Evolutionary conservation across 768 basidiomycete genomes (phyloP).

Genomic region (Boletus rubescentipes): DNA sequence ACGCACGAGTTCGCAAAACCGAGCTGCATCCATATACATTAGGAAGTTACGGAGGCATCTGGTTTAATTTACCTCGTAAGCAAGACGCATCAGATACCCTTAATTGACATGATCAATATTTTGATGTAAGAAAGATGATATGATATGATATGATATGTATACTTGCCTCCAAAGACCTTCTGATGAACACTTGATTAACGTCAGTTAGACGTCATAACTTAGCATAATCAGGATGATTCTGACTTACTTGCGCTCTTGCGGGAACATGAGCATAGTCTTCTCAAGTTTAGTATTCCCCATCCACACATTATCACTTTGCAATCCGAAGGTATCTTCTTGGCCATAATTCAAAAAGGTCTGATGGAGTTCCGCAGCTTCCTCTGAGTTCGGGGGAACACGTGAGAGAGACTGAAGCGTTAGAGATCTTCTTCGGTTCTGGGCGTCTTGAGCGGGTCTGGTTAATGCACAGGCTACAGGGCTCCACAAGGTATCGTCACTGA

Average conservation of each 20-base stretch:
- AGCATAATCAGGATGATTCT: background rate
- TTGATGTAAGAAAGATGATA: background rate
- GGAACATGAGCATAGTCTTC: slow-evolving; percentile 77
- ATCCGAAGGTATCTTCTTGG: slow-evolving; percentile 34
- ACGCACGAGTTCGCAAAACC: slow-evolving; percentile 71
- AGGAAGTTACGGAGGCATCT: background rate
- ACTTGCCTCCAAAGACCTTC: slow-evolving; percentile 73
- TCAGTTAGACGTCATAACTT: background rate
- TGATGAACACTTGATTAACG: slow-evolving; percentile 59
- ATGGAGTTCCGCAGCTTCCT: slow-evolving; percentile 69
- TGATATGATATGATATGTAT: slow-evolving; percentile 20
- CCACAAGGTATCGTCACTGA: slow-evolving; percentile 27
- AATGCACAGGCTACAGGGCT: background rate
- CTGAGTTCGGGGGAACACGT: slow-evolving; percentile 70
- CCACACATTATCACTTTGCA: slow-evolving; percentile 52
- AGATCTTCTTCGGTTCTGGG: slow-evolving; percentile 57
- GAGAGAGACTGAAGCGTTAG: slow-evolving; percentile 59
- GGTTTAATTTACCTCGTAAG: slow-evolving; percentile 55
- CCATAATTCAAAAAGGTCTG: slow-evolving; percentile 63
- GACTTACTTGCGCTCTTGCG: slow-evolving; percentile 78
- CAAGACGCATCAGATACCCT: slow-evolving; percentile 62
- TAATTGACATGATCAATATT: background rate
- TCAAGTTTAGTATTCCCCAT: slow-evolving; percentile 75
- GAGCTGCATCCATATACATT: slow-evolving; percentile 41
- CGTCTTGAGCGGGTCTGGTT: slow-evolving; percentile 38